These are phyloP conservation scores for Debaryomycetaceae sp. DNA, from an alignment of 1,139 yeast genomes.

Conservation along the genomic window DNA sequence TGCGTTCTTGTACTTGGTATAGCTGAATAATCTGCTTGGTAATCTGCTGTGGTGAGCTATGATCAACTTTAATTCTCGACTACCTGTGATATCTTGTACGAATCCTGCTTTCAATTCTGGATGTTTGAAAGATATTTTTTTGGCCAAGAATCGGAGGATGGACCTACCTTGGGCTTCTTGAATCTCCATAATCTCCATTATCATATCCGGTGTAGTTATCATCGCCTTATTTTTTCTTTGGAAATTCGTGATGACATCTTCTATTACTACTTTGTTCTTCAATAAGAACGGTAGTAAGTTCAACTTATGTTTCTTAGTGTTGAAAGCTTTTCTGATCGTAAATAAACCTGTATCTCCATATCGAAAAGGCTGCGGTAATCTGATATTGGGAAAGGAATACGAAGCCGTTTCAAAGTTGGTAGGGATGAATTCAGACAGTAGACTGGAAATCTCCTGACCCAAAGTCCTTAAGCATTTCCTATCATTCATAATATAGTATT, in stretches of 20 bases:
- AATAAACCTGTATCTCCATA: slow-evolving; percentile 6
- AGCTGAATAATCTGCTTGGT: slow-evolving; percentile 8
- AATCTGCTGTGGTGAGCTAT: slow-evolving; percentile 9
- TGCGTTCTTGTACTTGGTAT: slow-evolving; percentile 6
- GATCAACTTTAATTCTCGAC: slow-evolving; percentile 10
- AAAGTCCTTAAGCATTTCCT: slow-evolving; percentile 8
- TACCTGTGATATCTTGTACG: slow-evolving; percentile 5
- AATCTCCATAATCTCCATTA: slow-evolving; percentile 10
- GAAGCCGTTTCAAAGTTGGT: not conserved
- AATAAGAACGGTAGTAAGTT: slow-evolving; percentile 13
- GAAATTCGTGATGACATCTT: slow-evolving; percentile 6
- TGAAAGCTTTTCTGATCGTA: slow-evolving; percentile 7
- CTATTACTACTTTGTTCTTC: slow-evolving; percentile 8
- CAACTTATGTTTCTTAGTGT: slow-evolving; percentile 5
- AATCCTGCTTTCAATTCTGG: slow-evolving; percentile 5
- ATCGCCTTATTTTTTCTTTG: slow-evolving; percentile 3
- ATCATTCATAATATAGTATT: slow-evolving; percentile 11
- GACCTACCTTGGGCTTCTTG: slow-evolving; percentile 15
- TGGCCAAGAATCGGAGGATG: slow-evolving; percentile 12
- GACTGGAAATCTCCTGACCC: slow-evolving; percentile 6
- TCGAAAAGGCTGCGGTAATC: slow-evolving; percentile 8
- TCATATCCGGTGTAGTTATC: slow-evolving; percentile 5
- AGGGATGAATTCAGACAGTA: slow-evolving; percentile 1
- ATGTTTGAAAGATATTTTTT: slow-evolving; percentile 7
- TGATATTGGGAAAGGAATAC: slow-evolving; percentile 10